phyloP scores from a whole-genome alignment of 257 asterid species.

The Orobanche coerulescens region DNA sequence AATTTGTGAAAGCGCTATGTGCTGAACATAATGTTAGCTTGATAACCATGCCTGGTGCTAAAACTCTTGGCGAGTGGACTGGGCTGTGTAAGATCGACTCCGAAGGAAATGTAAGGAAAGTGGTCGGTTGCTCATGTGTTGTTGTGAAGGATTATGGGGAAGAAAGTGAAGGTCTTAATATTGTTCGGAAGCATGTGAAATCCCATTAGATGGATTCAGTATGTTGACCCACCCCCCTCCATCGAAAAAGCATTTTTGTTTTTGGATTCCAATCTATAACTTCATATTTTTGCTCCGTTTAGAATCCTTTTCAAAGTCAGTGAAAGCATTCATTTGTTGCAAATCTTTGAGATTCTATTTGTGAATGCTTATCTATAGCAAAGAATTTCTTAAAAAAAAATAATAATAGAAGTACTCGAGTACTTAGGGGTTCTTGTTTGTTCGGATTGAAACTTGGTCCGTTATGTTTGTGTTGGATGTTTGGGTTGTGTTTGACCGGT shows the following conservation, averaged over 20 bases:
- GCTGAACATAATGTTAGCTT: conserved; percentile 65
- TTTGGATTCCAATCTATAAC: no score
- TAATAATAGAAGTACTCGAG: no score
- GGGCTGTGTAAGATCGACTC: conserved; percentile 92
- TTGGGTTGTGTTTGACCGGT: no score
- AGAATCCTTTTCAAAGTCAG: no score
- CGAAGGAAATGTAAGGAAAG: conserved; percentile 87
- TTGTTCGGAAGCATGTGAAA: conserved; percentile 53
- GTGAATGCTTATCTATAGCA: no score
- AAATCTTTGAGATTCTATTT: no score
- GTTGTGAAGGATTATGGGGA: conserved; percentile 50
- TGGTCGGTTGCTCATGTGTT: conserved; percentile 65
- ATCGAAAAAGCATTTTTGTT: background rate
- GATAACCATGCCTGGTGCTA: conserved; percentile 59
- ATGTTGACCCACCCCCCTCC: background rate
- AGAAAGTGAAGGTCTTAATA: conserved; percentile 54
- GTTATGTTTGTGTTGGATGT: no score
- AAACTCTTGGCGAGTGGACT: conserved; percentile 74
- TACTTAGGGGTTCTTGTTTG: no score
- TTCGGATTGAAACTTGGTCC: no score
- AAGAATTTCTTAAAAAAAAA: no score
- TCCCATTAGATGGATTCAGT: conserved; percentile 27
- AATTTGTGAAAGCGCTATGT: conserved; percentile 64
- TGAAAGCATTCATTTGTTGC: no score
- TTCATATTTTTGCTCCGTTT: no score